Percentiles rank a stretch among this genome's conserved stretches.
Evolutionary conservation across 768 basidiomycete species (phyloP).

Genomic region (Tulasnella sp.): DNA sequence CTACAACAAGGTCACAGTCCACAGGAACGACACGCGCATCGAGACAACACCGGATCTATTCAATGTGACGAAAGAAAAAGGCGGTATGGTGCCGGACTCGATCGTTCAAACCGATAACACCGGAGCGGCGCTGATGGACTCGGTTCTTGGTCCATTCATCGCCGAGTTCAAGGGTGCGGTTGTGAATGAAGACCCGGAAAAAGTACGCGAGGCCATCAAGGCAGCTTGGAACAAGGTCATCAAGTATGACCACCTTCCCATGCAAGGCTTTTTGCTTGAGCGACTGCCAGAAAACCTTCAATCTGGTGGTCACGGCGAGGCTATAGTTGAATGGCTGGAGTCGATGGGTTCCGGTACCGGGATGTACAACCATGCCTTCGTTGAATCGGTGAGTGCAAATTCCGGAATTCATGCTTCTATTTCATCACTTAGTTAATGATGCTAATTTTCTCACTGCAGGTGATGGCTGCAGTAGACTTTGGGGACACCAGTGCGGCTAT

Average conservation of each 20-base stretch:
- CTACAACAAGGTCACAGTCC: neutral
- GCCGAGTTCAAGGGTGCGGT: neutral
- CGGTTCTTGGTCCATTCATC: neutral
- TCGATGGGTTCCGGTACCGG: neutral
- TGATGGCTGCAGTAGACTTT: neutral
- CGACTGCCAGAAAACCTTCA: neutral
- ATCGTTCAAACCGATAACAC: neutral
- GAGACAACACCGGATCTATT: neutral
- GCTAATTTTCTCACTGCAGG: neutral
- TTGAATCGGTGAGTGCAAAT: slow-evolving; percentile 7
- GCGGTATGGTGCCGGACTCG: too few species aligned
- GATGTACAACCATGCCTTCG: slow-evolving; percentile 4
- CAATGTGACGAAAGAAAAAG: too few species aligned
- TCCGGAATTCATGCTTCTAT: too few species aligned
- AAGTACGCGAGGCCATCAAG: too few species aligned
- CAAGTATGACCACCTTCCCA: neutral
- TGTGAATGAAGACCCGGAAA: too few species aligned
- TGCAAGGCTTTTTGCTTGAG: neutral
- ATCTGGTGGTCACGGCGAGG: too few species aligned
- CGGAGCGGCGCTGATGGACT: too few species aligned
- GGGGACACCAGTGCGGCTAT: neutral
- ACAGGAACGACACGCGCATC: neutral
- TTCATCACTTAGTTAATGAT: neutral
- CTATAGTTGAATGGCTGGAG: slow-evolving; percentile 3
- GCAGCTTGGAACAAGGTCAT: neutral